A percentile compares a stretch with the other conserved stretches of the same genome.
phyloP scores from a whole-genome alignment of 225 moss, liverwort and hornwort genomes.

The Sphagnum contortum region DNA sequence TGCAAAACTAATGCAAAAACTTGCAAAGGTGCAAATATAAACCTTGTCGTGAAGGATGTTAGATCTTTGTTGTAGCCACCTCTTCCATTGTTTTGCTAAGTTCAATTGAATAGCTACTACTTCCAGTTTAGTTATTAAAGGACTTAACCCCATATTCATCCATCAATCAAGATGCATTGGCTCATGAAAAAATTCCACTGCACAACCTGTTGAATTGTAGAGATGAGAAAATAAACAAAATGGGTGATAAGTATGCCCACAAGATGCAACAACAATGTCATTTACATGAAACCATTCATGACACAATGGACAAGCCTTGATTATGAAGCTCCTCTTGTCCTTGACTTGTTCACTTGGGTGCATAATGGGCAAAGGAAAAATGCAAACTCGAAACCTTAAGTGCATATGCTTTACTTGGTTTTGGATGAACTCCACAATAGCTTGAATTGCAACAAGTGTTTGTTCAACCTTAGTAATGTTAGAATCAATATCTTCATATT shows the following conservation, averaged over 20 bases:
- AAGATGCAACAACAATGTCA: neutral
- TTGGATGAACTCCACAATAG: neutral
- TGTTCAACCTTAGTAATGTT: neutral
- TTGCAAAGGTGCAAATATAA: no score
- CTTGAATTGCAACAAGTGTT: neutral
- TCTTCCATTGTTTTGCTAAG: neutral
- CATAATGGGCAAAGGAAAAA: neutral
- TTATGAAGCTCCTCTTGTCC: neutral
- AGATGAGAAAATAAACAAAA: neutral
- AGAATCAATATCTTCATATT: neutral
- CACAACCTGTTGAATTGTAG: neutral
- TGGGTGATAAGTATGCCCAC: constrained; percentile 1
- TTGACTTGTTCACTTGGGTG: neutral
- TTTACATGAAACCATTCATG: neutral
- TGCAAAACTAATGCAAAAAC: no score
- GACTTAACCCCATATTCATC: neutral
- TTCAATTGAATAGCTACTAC: neutral
- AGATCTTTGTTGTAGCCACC: no score
- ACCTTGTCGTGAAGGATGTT: no score
- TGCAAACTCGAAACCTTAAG: neutral
- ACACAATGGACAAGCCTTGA: neutral
- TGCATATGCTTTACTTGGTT: neutral
- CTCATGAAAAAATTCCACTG: neutral
- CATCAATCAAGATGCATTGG: neutral
- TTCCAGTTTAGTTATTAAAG: neutral